Conservation (phyloP, 345 rosid genomes). For the rapeseed (Brassica napus) region DNA sequence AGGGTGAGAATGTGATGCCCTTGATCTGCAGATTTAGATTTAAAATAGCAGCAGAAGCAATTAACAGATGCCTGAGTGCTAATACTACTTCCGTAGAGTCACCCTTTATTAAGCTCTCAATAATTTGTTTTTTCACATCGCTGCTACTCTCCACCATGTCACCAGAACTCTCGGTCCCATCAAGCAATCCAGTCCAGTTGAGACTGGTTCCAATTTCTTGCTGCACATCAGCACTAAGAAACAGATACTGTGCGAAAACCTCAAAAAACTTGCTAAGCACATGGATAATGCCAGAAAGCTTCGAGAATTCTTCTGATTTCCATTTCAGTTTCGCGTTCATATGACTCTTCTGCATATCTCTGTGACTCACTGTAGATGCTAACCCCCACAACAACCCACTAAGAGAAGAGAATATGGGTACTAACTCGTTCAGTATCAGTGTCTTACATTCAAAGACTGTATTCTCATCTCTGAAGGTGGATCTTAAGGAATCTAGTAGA, state of each 20-base stretch:
- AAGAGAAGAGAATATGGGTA: conserved; percentile 59
- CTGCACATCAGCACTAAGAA: conserved; percentile 43
- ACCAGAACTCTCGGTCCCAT: conserved; percentile 32
- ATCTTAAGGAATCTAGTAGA: conserved; percentile 48
- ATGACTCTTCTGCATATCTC: conserved; percentile 41
- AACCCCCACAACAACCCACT: conserved; percentile 88
- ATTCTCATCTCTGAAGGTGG: conserved; percentile 37
- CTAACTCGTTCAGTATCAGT: conserved; percentile 48
- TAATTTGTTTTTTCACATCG: conserved; percentile 41
- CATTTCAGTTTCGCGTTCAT: conserved; percentile 43
- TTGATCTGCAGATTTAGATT: conserved; percentile 59
- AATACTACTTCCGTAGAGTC: conserved; percentile 55
- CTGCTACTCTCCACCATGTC: conserved; percentile 37
- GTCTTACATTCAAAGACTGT: conserved; percentile 36
- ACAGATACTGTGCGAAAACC: conserved; percentile 44
- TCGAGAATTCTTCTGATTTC: conserved; percentile 46
- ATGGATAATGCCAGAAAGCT: conserved; percentile 41
- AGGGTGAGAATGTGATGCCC: conserved; percentile 43
- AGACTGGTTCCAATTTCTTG: conserved; percentile 35
- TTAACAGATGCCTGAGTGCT: conserved; percentile 69
- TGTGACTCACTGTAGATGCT: conserved; percentile 53
- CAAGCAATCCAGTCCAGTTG: conserved; percentile 40
- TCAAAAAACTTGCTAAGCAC: conserved; percentile 49
- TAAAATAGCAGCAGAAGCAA: conserved; percentile 69
- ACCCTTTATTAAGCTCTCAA: conserved; percentile 59